Evolutionary conservation across 1,284 basidiomycete genomes (phyloP), one percentile per base, ranked within the genome.

Genomic region (Trichosporon coremiiforme): DNA sequence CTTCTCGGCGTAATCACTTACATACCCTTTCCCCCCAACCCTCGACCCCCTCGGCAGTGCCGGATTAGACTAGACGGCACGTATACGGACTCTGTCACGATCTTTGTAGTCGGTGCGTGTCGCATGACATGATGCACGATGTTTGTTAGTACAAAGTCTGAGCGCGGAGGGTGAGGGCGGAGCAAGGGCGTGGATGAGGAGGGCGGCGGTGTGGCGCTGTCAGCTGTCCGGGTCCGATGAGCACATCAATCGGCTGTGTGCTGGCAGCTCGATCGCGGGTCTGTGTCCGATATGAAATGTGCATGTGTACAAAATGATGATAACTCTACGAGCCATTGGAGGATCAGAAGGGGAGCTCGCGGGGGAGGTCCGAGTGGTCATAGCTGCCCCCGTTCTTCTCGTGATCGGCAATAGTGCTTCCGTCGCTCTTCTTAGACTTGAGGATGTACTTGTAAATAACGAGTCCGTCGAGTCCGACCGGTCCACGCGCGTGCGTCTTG

Each of bases 361-460:
- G 76, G n/a, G 71, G 60, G 22, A 84, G 33, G 66, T 83, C 81
- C 35, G 82, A 84, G 83, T 97, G 94, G 78, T 90, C 91, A 80
- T 89, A 97, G 74, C 81, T 84, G 81, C 89, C 91, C 0, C 76
- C 78, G 17, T 75, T 76, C 85, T 91, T 90, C 53, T 88, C 85
- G n/a, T 87, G 78, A 79, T 69, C 72, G 47, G 68, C 70, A 13
- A 90, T 93, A 35, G 92, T 85, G 77, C 95, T 93, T 1, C 94
- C 95, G 66, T 85, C 86, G 31, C 85, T 85, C 65, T 85, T 89
- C 75, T 85, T 89, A 81, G 93, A 93, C 82, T 88, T 86, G 83
- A 98, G 84, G 85, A 94, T 88, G 82, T 96, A 98, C 84, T 97
- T 98, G 86, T 98, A 97, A 71, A 91, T 96, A 63, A 95, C 91